Evolutionary conservation across 2,329 filamentous ascomycete genomes (phyloP).

Genomic region (Gnomoniopsis smithogilvyi): DNA sequence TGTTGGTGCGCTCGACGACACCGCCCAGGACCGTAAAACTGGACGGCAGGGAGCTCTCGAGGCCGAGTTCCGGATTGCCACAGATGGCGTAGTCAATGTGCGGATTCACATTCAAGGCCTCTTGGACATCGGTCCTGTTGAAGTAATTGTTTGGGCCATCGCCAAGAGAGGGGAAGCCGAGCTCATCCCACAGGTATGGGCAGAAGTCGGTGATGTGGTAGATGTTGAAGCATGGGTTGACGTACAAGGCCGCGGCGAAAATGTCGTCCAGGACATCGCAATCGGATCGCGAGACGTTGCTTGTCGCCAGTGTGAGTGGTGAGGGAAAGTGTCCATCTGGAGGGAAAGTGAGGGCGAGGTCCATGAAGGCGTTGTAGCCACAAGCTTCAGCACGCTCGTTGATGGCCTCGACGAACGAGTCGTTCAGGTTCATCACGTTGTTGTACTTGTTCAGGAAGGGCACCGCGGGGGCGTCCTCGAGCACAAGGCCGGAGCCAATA

Average conservation of each 20-base stretch:
- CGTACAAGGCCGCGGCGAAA: constrained; percentile 54
- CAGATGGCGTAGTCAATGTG: constrained; percentile 11
- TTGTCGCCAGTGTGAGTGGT: background rate
- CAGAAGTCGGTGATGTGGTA: constrained; percentile 57
- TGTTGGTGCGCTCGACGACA: constrained; percentile 14
- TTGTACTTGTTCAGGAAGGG: constrained; percentile 56
- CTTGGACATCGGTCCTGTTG: constrained; percentile 18
- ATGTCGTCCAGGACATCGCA: constrained; percentile 31
- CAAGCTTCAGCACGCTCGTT: constrained; percentile 50
- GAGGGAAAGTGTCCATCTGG: constrained; percentile 16
- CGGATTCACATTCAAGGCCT: constrained; percentile 8
- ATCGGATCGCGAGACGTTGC: constrained; percentile 24
- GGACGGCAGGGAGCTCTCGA: constrained; percentile 2
- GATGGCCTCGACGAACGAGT: constrained; percentile 47
- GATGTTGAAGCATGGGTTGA: constrained; percentile 63
- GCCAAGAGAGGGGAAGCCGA: constrained; percentile 17
- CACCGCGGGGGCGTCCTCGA: constrained; percentile 43
- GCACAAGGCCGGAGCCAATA: constrained; percentile 45
- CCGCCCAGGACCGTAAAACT: constrained; percentile 1
- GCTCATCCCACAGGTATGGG: constrained; percentile 30
- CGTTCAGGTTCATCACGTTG: constrained; percentile 57
- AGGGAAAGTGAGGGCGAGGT: constrained; percentile 47
- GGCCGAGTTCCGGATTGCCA: background rate
- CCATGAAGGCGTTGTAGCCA: constrained; percentile 55
- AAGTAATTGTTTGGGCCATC: constrained; percentile 17